Base-by-base conservation (phyloP, 768 basidiomycete species). In the Leccinum truebloodii region DNA sequence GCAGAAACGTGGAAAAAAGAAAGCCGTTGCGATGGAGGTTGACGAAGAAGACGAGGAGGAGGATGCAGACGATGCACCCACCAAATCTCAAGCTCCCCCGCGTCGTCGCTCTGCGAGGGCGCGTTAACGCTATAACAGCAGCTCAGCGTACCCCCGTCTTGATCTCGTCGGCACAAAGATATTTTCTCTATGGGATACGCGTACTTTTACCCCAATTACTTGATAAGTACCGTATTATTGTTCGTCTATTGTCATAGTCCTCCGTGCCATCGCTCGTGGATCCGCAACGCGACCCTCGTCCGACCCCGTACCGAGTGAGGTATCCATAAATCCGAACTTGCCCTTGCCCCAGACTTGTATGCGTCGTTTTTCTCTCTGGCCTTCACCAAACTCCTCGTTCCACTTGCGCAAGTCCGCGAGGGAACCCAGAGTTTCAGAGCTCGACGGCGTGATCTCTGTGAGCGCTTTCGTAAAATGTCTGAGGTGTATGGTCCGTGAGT, bases 311-410 rank as follows among this genome's bases (percentile, higher is more conserved):
- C 59, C 69, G 28, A 73, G 66, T 2, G 68, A 67, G 64, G 79
- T 76, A 65, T 86, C 79, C 10, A 85, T 81, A 73, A 96, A 97
- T 20, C 95, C 95, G 72, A 98, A 98, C 52, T 83, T 81, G 59
- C 87, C 92, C 67, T 89, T 92, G 26, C 95, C 95, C 85, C 95
- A 94, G 35, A 89, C 87, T 67, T 87, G 86, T 67, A 83, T 82
- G 39, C 83, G 83, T 67, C 81, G 87, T 55, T 82, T 84, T 39
- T 88, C 84, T 63, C 79, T 83, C 18, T 83, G 77, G 6, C 93
- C 94, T 72, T 96, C 94, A 26, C 95, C 95, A 73, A 94, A 95
- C 71, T 95, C 91, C 52, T 95, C 90, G 62, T 96, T 95, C 93
- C 93, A 95, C 76, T 88, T 90, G 49, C 88, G 83, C 49, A 94